phyloP scores from a whole-genome alignment of 306 rosid species.

The Acacia acuminata region DNA sequence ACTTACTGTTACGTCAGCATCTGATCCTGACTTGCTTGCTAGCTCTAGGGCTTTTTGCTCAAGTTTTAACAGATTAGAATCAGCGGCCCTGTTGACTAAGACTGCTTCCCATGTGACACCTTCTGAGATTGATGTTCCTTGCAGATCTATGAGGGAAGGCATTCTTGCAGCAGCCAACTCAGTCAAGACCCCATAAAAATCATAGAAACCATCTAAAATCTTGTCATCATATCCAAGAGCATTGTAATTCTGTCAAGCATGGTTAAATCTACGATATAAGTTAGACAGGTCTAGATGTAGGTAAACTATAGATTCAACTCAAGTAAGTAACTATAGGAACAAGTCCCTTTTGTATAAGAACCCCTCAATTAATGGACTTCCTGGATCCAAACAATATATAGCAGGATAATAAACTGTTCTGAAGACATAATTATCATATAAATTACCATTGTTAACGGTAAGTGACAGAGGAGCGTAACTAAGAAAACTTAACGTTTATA shows the following conservation, averaged over 20 bases:
- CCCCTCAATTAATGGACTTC: slow-evolving; percentile 14
- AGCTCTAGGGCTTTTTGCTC: slow-evolving; percentile 75
- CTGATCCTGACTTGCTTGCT: slow-evolving; percentile 55
- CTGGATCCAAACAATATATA: slow-evolving; percentile 11
- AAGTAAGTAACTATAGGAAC: slow-evolving; percentile 36
- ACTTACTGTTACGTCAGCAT: slow-evolving; percentile 52
- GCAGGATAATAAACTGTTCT: background rate
- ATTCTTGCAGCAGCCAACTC: slow-evolving; percentile 67
- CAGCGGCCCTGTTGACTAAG: slow-evolving; percentile 83
- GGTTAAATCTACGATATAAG: slow-evolving; percentile 85
- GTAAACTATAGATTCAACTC: slow-evolving; percentile 34
- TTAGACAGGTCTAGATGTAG: slow-evolving; percentile 57
- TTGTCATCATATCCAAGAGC: slow-evolving; percentile 94
- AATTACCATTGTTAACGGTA: background rate
- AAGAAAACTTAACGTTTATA: background rate
- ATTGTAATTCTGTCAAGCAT: slow-evolving; percentile 96
- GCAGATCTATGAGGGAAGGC: slow-evolving; percentile 95
- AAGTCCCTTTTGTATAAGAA: slow-evolving; percentile 15
- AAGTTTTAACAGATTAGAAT: slow-evolving; percentile 81
- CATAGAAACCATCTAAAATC: slow-evolving; percentile 95
- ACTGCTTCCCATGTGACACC: slow-evolving; percentile 90
- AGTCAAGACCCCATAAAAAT: slow-evolving; percentile 74
- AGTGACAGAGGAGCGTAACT: background rate
- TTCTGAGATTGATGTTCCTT: slow-evolving; percentile 75
- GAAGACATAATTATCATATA: too few species aligned